These are phyloP conservation scores for Pseudocercospora cruenta DNA, from an alignment of 2,329 filamentous ascomycete genomes.

Conservation along the genomic window DNA sequence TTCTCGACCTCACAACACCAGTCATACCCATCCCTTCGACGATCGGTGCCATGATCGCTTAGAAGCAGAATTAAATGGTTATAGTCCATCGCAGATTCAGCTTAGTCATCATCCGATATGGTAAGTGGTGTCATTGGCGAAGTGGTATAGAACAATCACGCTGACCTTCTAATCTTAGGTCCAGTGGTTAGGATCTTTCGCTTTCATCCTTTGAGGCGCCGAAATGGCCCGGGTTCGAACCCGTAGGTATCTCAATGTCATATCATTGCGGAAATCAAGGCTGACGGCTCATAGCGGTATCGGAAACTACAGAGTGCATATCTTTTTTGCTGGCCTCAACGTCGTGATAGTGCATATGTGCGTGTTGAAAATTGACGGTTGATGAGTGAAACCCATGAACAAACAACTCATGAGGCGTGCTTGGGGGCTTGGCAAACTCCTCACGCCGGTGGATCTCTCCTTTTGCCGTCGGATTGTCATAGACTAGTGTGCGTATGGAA, in stretches of 20 bases:
- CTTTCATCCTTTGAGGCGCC: neutral
- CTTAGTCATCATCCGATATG: neutral
- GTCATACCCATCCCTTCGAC: no score
- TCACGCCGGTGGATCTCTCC: neutral
- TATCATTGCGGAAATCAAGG: no score
- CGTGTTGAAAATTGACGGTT: neutral
- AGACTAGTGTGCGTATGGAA: neutral
- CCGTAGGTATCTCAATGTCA: no score
- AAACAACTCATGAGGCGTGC: neutral
- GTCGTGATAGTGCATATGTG: neutral
- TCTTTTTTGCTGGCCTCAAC: neutral
- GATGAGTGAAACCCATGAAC: no score
- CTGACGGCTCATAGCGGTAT: no score
- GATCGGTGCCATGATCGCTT: no score
- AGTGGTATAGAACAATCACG: no score
- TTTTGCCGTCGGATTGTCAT: neutral
- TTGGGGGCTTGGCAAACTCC: neutral
- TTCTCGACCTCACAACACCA: no score
- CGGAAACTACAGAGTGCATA: neutral
- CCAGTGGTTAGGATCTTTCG: neutral
- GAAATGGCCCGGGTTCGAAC: neutral
- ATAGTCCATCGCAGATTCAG: no score
- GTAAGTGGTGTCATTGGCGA: neutral
- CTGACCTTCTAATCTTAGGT: no score
- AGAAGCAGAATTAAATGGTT: no score